Evolutionary conservation across 768 basidiomycete species (phyloP), one percentile per base, ranked within the genome.

Genomic region (Suillus ampliporus): DNA sequence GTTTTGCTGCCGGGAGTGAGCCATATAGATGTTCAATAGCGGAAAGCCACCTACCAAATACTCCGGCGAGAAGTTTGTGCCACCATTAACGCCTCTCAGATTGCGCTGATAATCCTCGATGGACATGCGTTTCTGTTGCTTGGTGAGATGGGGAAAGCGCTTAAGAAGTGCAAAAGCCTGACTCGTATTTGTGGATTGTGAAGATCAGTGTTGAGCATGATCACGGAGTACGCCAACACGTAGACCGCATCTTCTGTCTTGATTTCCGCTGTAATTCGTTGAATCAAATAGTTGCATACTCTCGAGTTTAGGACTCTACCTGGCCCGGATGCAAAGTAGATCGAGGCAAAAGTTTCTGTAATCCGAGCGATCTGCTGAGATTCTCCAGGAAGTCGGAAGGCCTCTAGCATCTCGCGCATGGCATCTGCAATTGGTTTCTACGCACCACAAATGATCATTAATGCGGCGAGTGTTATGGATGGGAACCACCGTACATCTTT

Each of bases 171-270:
- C 1, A 51, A 40, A 56, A 28, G 13, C 70, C 89, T 74, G 72
- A 91, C 94, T 72, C 92, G 80, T 64, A 96, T 86, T 82, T 97
- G 95, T 14, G 96, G 95, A 72, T 93, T 98, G 73, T 98, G 96
- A 37, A 88, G 86, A 78, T 99, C 97, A 9, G 97, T 99, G 77
- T 99, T 99, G 56, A 99, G 85, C 95, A 99, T 86, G 75, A 99
- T 98, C 64, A 99, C 89, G 0, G 97, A 98, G 75, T 89, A 99
- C 1, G 97, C 87, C 28, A 99, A 78, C 9, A 99, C 92, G 75
- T 97, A 96, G 21, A 94, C 92, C 5, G 97, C 93, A 72, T 99
- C 97, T 77, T 94, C 88, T 61, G 82, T 89, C 72, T 91, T 93
- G 66, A 99, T 89, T 74, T 96, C 96, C 62, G 86, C 95, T 95